These are phyloP conservation scores for Pseudogymnoascus sp. DNA, from an alignment of 2,329 filamentous ascomycete species.

Conservation along the genomic window DNA sequence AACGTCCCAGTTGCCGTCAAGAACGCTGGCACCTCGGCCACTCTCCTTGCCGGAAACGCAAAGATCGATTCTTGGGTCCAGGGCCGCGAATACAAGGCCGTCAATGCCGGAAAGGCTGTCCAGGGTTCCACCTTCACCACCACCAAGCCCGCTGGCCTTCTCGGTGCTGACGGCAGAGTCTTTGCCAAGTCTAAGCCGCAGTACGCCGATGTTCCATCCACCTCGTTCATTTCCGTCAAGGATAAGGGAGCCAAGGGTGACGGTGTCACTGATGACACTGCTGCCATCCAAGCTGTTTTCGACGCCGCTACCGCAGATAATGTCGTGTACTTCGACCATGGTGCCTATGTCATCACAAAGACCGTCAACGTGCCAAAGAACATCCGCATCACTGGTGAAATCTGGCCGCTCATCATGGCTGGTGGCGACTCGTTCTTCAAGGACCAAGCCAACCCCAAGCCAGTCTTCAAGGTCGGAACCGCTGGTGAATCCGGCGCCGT, in stretches of 20 bases:
- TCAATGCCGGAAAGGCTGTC: slow-evolving; percentile 41
- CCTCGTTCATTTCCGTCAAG: slow-evolving; percentile 77
- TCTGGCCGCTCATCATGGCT: slow-evolving; percentile 86
- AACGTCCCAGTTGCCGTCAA: slow-evolving; percentile 62
- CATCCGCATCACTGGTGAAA: slow-evolving; percentile 82
- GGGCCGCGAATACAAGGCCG: slow-evolving; percentile 62
- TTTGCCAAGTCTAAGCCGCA: slow-evolving; percentile 85
- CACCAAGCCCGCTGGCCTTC: slow-evolving; percentile 59
- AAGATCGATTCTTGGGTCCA: slow-evolving; percentile 70
- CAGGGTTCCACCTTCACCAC: slow-evolving; percentile 52
- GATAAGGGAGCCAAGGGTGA: slow-evolving; percentile 78
- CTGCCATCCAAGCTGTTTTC: slow-evolving; percentile 72
- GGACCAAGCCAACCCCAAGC: slow-evolving; percentile 66
- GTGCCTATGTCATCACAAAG: slow-evolving; percentile 62
- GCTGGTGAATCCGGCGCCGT: slow-evolving; percentile 70
- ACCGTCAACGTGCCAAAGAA: slow-evolving; percentile 70
- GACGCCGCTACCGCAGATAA: slow-evolving; percentile 57
- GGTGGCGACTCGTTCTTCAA: slow-evolving; percentile 63
- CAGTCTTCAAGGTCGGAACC: slow-evolving; percentile 80
- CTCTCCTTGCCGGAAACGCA: slow-evolving; percentile 62
- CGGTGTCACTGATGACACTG: slow-evolving; percentile 79
- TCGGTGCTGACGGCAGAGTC: slow-evolving; percentile 58
- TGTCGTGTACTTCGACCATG: slow-evolving; percentile 69
- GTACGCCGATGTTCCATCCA: slow-evolving; percentile 62
- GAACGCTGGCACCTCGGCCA: slow-evolving; percentile 46